Conservation (phyloP, 2,329 filamentous ascomycete species). For the Aphanocladium album region DNA sequence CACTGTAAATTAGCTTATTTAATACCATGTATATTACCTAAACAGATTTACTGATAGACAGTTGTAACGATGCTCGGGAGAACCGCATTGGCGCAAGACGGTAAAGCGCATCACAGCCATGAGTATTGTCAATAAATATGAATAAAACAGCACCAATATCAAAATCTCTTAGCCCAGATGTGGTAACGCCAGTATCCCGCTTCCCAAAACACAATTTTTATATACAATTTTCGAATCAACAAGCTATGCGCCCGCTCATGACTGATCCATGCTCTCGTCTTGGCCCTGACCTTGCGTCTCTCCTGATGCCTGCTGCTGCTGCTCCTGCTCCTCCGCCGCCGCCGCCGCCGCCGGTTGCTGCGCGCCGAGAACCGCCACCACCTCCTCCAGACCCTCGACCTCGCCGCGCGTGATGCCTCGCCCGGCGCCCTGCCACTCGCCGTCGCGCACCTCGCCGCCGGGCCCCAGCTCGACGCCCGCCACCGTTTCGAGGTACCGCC, state of each 20-base stretch:
- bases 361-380: conserved; percentile 11
- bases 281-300: not conserved
- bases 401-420: conserved; percentile 45
- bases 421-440: conserved; percentile 57
- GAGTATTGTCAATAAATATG: too few species aligned
- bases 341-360: too few species aligned
- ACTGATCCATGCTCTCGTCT: conserved; percentile 14
- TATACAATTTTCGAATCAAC: not conserved
- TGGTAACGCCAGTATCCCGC: conserved; percentile 7
- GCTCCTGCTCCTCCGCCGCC: not conserved
- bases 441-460: conserved; percentile 58
- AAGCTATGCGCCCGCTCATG: not conserved
- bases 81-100: too few species aligned
- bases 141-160: too few species aligned
- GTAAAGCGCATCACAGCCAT: too few species aligned
- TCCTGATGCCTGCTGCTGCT: conserved; percentile 3
- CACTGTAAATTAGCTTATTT: not conserved
- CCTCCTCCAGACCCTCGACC: conserved; percentile 52
- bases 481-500: conserved; percentile 67
- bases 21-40: conserved; percentile 6
- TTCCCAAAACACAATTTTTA: not conserved
- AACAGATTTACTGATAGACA: too few species aligned
- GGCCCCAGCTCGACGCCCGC: conserved; percentile 61
- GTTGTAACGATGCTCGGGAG: too few species aligned
- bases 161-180: too few species aligned